These are phyloP conservation scores for Rubroboletus pulcherrimus DNA, from an alignment of 768 basidiomycete genomes.

Conservation along the genomic window DNA sequence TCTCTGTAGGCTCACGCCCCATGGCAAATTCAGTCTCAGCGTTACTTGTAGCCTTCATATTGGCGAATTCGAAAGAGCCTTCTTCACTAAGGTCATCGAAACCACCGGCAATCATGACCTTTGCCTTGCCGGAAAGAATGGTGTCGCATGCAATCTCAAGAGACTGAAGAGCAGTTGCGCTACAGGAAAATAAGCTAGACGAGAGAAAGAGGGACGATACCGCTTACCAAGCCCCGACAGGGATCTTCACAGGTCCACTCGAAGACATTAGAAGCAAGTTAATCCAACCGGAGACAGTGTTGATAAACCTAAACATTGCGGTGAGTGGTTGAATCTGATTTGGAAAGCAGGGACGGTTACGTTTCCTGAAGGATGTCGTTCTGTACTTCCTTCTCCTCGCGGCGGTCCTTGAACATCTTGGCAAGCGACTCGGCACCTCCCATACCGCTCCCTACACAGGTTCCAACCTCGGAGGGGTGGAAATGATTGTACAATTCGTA, in stretches of 20 bases:
- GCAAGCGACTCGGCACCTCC: constrained; percentile 88
- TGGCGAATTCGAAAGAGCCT: constrained; percentile 98
- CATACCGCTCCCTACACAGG: constrained; percentile 95
- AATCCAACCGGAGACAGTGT: constrained; percentile 97
- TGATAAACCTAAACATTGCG: constrained; percentile 75
- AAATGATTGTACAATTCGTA: constrained; percentile 97
- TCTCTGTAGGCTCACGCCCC: constrained; percentile 98
- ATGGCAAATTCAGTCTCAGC: constrained; percentile 97
- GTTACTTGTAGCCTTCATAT: constrained; percentile 99
- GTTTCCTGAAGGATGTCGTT: constrained; percentile 99
- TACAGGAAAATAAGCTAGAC: constrained; percentile 27
- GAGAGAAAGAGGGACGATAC: not conserved
- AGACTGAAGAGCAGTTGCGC: constrained; percentile 96
- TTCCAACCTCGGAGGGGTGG: constrained; percentile 95
- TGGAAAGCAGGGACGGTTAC: constrained; percentile 40
- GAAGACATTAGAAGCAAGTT: constrained; percentile 94
- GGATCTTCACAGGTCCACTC: constrained; percentile 97
- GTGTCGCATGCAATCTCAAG: constrained; percentile 98
- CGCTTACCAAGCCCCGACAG: constrained; percentile 93
- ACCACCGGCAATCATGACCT: constrained; percentile 98
- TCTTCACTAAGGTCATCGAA: constrained; percentile 99
- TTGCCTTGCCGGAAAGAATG: constrained; percentile 92
- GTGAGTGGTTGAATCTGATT: constrained; percentile 6
- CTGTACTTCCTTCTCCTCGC: constrained; percentile 97
- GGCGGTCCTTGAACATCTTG: constrained; percentile 98